Percentiles rank a stretch among this genome's conserved stretches.
Evolutionary conservation across 345 rosid species (phyloP).

Genomic region (Eutrema heterophyllum): DNA sequence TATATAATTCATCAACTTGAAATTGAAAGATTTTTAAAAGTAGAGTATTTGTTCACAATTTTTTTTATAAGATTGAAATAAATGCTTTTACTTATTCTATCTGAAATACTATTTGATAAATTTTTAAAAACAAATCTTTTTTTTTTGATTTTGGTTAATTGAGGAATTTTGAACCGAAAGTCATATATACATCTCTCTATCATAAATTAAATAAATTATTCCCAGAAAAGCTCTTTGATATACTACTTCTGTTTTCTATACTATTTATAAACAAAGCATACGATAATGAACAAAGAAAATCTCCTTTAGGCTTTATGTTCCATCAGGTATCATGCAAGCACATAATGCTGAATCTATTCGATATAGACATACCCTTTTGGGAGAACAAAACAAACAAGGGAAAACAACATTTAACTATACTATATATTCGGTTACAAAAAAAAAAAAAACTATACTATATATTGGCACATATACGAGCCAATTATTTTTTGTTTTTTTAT

Average conservation of each 20-base stretch:
- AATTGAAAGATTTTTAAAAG: no score
- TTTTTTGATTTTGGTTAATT: no score
- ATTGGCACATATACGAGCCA: neutral
- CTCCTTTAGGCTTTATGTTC: conserved; percentile 16
- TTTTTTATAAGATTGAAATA: neutral
- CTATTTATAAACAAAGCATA: neutral
- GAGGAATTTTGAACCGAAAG: no score
- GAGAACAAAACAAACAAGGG: conserved; percentile 10
- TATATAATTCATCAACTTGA: neutral
- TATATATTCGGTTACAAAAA: no score
- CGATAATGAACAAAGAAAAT: neutral
- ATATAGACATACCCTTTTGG: conserved; percentile 13
- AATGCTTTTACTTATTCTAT: neutral
- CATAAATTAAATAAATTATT: no score
- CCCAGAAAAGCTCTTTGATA: no score
- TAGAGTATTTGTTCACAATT: neutral
- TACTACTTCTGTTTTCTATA: neutral
- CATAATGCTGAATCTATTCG: conserved; percentile 16
- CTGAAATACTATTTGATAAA: neutral
- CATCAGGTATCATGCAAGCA: conserved; percentile 18
- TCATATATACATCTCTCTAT: no score
- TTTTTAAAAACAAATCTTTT: neutral
- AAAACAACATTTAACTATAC: neutral
- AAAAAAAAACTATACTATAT: no score
- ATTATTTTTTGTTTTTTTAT: neutral